Percentiles rank a stretch among this genome's conserved stretches.
Evolutionary conservation across 225 moss, liverwort and hornwort species (phyloP).

Genomic region (Polytrichum formosum): DNA sequence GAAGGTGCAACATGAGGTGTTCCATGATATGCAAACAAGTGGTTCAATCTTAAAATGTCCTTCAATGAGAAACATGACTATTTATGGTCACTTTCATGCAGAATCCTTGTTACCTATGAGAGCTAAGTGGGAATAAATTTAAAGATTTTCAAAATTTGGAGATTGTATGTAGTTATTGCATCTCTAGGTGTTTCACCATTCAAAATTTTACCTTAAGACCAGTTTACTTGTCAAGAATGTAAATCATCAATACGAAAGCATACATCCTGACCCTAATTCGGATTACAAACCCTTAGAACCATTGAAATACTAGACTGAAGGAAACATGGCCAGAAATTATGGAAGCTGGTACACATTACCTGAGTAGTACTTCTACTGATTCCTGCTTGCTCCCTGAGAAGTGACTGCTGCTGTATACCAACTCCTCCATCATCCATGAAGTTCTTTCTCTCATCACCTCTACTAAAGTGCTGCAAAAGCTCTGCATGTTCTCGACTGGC

Average conservation of each 20-base stretch:
- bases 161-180: background rate
- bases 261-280: background rate
- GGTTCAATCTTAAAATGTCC: background rate
- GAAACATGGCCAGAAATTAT: background rate
- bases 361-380: constrained; percentile 66
- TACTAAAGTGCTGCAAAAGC: constrained; percentile 67
- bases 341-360: constrained; percentile 25
- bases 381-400: constrained; percentile 54
- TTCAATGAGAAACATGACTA: background rate
- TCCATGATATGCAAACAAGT: constrained; percentile 2
- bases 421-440: constrained; percentile 49
- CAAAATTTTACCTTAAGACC: background rate
- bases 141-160: background rate
- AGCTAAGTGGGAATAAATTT: background rate
- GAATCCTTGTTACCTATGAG: background rate
- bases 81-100: no score
- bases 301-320: background rate
- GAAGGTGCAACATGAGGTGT: background rate
- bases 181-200: background rate
- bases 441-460: constrained; percentile 55
- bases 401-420: constrained; percentile 46
- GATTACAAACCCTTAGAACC: background rate
- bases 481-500: constrained; percentile 76
- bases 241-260: background rate
- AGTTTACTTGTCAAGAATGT: background rate